Base-by-base conservation (phyloP, 345 rosid species). In the Dipteronia dyeriana region DNA sequence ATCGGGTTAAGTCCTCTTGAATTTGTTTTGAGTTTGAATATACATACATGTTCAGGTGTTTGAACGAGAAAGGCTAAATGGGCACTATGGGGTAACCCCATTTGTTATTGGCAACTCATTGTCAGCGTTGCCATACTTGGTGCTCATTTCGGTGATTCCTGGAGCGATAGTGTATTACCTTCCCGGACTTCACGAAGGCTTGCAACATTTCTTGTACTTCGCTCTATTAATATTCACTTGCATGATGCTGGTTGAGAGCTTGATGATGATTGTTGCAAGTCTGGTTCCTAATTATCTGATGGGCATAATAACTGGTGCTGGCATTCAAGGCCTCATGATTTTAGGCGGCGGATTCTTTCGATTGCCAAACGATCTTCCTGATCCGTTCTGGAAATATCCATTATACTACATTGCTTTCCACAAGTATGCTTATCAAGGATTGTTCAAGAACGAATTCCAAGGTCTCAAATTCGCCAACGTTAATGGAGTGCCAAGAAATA, bases 201-300 rank as follows among this genome's bases (percentile, higher is more conserved):
- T 11, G 8, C 74, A 67, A 41, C 83, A 81, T 63, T 88, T 88
- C 66, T 7, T 64, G 3, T 90, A 81, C 85, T 90, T 86, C 17
- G 34, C 63, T 1, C 1, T 54, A 0, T 10, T 25, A 3, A 9
- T 90, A 31, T 87, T 88, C 16, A 79, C 84, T 9, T 82, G 89
- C 72, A 67, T 90, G 87, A 57, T 85, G 78, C 31, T 86, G 64
- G 86, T 90, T 0, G 93, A 88, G 77, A 81, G 93, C 81, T 31
- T 90, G 25, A 88, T 90, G 93, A 85, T 88, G 91, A 79, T 71
- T 2, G 87, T 90, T 0, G 90, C 91, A 4, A 86, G 88, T 41
- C 5, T 88, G 0, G 84, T 90, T 12, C 93, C 90, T 0, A 80
- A 85, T 45, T 90, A 76, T 60, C 81, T 86, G 20, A 84, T 88